phyloP scores from a whole-genome alignment of 148 eudicot species.

The Rhododendron williamsianum region DNA sequence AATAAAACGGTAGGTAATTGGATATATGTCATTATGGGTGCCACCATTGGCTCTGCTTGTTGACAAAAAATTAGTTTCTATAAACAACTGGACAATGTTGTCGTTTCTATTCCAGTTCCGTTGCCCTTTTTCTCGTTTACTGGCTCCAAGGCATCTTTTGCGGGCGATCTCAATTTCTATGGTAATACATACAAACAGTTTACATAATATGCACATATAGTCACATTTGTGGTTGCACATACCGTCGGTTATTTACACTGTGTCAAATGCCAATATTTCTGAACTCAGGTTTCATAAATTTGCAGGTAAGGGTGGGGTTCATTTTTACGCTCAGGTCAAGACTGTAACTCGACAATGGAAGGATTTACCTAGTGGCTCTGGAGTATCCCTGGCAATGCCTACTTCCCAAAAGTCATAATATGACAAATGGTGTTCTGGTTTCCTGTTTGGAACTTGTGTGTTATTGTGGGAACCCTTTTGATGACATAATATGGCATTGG shows the following conservation, averaged over 20 bases:
- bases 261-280: background rate
- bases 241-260: background rate
- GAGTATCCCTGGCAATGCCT: conserved; percentile 91
- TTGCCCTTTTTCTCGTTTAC: conserved; percentile 97
- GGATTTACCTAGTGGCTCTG: conserved; percentile 65
- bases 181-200: conserved; percentile 35
- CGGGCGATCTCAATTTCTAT: conserved; percentile 93
- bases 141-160: conserved; percentile 93
- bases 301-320: conserved; percentile 93
- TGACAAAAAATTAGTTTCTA: background rate
- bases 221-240: background rate
- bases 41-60: background rate
- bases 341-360: conserved; percentile 97
- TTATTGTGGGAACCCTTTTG: background rate
- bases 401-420: conserved; percentile 69
- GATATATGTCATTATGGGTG: background rate
- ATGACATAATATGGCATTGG: background rate
- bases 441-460: background rate
- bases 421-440: background rate
- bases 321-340: conserved; percentile 82
- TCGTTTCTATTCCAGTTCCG: conserved; percentile 62
- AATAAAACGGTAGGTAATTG: background rate
- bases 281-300: background rate
- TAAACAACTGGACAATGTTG: background rate
- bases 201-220: background rate